Evolutionary conservation across 768 basidiomycete species (phyloP), one percentile per base, ranked within the genome.

Genomic region (Tricholoma bakamatsutake): DNA sequence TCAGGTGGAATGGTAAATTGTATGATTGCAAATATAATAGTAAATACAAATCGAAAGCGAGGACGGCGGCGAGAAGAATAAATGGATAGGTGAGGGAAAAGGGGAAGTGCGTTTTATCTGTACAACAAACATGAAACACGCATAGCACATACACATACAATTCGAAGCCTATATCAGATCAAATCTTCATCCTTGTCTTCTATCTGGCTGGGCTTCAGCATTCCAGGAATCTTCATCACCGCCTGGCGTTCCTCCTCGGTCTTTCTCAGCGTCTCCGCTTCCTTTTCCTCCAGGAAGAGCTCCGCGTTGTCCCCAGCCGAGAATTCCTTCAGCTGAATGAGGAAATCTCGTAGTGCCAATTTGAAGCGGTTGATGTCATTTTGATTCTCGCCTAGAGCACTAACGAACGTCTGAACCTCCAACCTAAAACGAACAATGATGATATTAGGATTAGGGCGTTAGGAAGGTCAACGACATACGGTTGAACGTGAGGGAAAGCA

Each of bases 301-400:
- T 98, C 97, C 8, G 93, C 75, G 61, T 96, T 95, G 65, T 97
- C 94, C 5, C 88, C 90, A 5, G 70, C 69, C 5, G 93, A 93
- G 75, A 97, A 98, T 72, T 98, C 97, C 69, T 96, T 97, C 59
- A 99, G 83, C 63, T 94, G 90, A 62, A 99, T 93, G 52, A 99
- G 83, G 87, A 98, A 99, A 73, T 98, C 97, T 55, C 96, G 90
- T 47, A 98, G 78, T 13, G 89, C 87, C 62, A 92, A 76, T 75
- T 98, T 98, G 86, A 98, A 99, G 61, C 88, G 83, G 63, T 87
- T 88, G 71, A 87, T 82, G 62, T 92, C 90, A 65, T 76, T 84
- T 64, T 91, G 81, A 66, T 82, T 81, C 65, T 90, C 87, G 53
- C 81, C 78, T 51, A 92, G 73, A 49, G 80, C 80, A 31, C 74